Conservation (phyloP, 2,329 filamentous ascomycete genomes). For the Orbilia oligospora region DNA sequence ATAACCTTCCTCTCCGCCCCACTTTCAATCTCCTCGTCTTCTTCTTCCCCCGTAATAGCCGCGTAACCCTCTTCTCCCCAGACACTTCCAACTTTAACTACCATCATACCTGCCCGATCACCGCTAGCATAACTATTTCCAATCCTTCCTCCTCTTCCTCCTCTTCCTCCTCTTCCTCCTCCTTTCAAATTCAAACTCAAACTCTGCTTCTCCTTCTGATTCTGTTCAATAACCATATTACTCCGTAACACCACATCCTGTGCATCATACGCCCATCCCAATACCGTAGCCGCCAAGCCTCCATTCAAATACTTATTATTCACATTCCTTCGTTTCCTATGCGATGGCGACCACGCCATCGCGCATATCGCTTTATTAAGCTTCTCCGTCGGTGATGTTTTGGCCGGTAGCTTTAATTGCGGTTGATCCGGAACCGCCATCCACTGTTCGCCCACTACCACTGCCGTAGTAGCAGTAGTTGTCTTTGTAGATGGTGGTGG, state of each 20-base stretch:
- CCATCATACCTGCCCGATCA: too few relatives aligned
- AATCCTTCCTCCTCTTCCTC: too few relatives aligned
- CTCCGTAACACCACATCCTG: slow-evolving; percentile 52
- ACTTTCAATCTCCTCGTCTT: not conserved
- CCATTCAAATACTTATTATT: slow-evolving; percentile 54
- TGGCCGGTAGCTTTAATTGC: slow-evolving; percentile 38
- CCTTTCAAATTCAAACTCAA: slow-evolving; percentile 9
- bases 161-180: too few relatives aligned
- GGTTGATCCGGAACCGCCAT: slow-evolving; percentile 55
- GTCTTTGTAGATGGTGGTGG: not conserved
- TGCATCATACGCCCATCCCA: slow-evolving; percentile 59
- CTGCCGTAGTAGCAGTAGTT: not conserved
- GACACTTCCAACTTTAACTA: slow-evolving; percentile 17
- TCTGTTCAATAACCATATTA: slow-evolving; percentile 52
- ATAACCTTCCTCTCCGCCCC: slow-evolving; percentile 30
- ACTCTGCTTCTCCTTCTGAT: not conserved
- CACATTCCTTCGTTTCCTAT: slow-evolving; percentile 43
- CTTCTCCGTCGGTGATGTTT: slow-evolving; percentile 40
- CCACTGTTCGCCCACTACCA: slow-evolving; percentile 37
- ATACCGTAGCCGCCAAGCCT: slow-evolving; percentile 46
- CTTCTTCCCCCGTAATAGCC: slow-evolving; percentile 39
- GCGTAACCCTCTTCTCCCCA: slow-evolving; percentile 57
- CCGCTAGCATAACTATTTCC: slow-evolving; percentile 13
- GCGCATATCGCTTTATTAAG: slow-evolving; percentile 59
- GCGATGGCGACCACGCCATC: slow-evolving; percentile 60